phyloP scores from a whole-genome alignment of 2,329 filamentous ascomycete genomes.

The Penicillium sp. region DNA sequence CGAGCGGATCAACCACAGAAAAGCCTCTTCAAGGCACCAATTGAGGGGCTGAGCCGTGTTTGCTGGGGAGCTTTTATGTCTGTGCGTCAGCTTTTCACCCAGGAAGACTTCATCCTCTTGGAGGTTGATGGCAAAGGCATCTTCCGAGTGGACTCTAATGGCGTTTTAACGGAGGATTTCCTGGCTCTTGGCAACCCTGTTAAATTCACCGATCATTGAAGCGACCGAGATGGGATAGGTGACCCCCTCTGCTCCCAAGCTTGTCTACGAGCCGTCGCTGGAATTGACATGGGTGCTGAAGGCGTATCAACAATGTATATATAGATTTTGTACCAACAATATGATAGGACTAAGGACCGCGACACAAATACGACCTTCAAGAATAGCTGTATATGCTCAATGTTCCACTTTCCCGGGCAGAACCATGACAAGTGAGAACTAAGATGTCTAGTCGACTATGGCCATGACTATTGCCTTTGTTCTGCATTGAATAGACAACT shows the following conservation, averaged over 20 bases:
- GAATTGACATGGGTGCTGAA: neutral
- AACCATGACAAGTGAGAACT: neutral
- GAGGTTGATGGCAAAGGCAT: constrained; percentile 36
- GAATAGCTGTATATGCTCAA: neutral
- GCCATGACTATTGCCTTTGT: neutral
- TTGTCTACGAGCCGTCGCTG: neutral
- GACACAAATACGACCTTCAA: neutral
- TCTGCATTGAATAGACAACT: neutral
- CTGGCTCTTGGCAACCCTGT: constrained; percentile 31
- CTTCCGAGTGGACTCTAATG: constrained; percentile 40
- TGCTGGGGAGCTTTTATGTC: constrained; percentile 35
- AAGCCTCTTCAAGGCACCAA: constrained; percentile 35
- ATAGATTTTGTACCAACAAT: neutral
- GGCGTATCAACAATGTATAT: neutral
- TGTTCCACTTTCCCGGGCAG: neutral
- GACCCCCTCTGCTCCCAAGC: neutral
- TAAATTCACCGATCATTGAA: neutral
- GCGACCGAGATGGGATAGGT: neutral
- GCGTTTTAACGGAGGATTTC: constrained; percentile 36
- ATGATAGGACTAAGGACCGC: neutral
- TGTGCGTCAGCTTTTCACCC: constrained; percentile 39
- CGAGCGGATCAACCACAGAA: constrained; percentile 10
- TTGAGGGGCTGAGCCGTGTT: constrained; percentile 29
- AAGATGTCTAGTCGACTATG: neutral
- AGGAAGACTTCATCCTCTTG: constrained; percentile 41